Base-by-base conservation (phyloP, 495 filamentous ascomycete genomes). In the Tricharina praecox region DNA sequence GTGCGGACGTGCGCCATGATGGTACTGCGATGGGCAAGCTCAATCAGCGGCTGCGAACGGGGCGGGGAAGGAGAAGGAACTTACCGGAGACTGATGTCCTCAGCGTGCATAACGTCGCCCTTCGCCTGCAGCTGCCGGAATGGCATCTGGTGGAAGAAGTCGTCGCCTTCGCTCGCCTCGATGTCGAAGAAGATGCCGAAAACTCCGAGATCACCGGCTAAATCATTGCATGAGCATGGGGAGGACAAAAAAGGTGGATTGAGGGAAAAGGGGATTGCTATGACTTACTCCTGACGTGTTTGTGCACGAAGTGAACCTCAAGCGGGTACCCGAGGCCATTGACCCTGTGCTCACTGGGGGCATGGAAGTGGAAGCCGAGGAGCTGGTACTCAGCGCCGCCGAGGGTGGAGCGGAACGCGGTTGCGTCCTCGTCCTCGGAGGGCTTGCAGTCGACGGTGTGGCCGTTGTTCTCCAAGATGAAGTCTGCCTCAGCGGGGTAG, bases 291-390 rank as follows among this genome's bases (percentile, higher is more conserved):
- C 16, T 18, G 19, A n/a, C 40, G 26, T 13, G 7, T 52, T 69
- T 64, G 55, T 75, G 76, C 36, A 82, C 77, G 54, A 81, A 73
- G 61, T 82, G 78, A 55, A 71, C 68, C 60, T 82, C 78, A 62
- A 80, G 50, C 1, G 72, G 72, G 47, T 58, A 74, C 50, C 66
- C 61, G 53, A 72, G 73, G 54, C 36, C 30, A 4, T 49, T 65
- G 16, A 83, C 53, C 23, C 61, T 67, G 59, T 82, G 79, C 63
- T 83, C 79, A 54, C 71, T 72, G 5, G 79, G 76, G 7, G 76
- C 71, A 51, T 83, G 78, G 63, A 81, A 78, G 60, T 83, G 78
- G 64, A 80, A 81, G 54, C 82, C 75, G 18, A 68, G 56, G 18
- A 83, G 63, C 5, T 63, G 54, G 52, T 73, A 80, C 3, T 60